These are phyloP conservation scores for Prunus mume DNA, from an alignment of 306 rosid genomes.

Conservation along the genomic window DNA sequence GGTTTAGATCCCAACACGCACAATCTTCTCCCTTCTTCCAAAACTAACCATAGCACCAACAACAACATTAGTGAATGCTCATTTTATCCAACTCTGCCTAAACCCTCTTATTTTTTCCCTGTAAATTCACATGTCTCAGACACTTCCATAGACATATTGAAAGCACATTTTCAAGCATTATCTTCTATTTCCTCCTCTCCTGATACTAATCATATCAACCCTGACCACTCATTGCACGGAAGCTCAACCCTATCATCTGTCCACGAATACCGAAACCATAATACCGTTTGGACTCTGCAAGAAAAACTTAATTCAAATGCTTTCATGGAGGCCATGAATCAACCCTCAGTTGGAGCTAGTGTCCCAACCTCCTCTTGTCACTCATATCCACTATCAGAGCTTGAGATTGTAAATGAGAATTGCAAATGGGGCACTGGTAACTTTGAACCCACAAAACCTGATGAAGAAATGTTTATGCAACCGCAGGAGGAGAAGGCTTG, in stretches of 20 bases:
- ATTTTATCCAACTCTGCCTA: background rate
- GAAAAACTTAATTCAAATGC: background rate
- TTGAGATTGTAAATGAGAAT: slow-evolving; percentile 2
- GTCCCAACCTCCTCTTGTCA: background rate
- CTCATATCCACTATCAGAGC: slow-evolving; percentile 17
- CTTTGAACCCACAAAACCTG: slow-evolving; percentile 3
- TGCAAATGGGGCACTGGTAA: slow-evolving; percentile 4
- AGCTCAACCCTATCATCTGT: slow-evolving; percentile 3
- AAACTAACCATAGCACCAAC: background rate
- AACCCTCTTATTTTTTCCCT: background rate
- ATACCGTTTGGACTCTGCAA: slow-evolving; percentile 14
- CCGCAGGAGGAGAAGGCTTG: slow-evolving; percentile 6
- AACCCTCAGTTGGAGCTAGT: background rate
- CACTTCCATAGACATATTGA: slow-evolving; percentile 13
- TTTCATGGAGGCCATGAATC: background rate
- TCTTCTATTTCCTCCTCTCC: background rate
- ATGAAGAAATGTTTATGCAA: background rate
- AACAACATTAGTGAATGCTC: background rate
- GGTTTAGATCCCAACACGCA: slow-evolving; percentile 94
- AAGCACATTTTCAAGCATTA: background rate
- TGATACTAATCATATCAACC: background rate
- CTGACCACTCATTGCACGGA: slow-evolving; percentile 6
- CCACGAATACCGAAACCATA: slow-evolving; percentile 15
- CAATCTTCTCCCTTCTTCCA: slow-evolving; percentile 44
- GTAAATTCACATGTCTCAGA: slow-evolving; percentile 1